These are phyloP conservation scores for Leucocoprinus sp. DNA, from an alignment of 768 basidiomycete species.

Conservation along the genomic window DNA sequence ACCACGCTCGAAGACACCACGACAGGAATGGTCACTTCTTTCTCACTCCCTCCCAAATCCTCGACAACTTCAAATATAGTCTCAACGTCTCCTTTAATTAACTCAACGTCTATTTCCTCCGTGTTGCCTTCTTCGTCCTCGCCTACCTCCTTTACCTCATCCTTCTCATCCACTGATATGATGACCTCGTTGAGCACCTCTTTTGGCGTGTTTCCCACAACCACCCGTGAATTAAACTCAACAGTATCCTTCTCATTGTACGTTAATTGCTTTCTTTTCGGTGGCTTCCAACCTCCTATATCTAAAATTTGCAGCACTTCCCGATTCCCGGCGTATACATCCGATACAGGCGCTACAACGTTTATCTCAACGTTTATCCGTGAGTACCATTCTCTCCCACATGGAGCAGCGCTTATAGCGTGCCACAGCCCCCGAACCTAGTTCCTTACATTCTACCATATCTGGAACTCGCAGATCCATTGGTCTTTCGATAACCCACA, in stretches of 20 bases:
- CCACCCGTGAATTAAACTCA: neutral
- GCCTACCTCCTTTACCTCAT: neutral
- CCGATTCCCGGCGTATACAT: neutral
- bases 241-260: neutral
- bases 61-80: neutral
- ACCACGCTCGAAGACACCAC: neutral
- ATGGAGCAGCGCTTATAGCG: too few species aligned
- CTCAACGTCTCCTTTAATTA: neutral
- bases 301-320: neutral
- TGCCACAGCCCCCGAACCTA: neutral
- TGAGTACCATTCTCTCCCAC: neutral
- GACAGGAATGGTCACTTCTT: neutral
- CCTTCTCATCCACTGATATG: neutral
- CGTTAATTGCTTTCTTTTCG: neutral
- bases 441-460: constrained; percentile 13
- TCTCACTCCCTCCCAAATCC: neutral
- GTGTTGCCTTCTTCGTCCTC: neutral
- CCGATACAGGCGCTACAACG: neutral
- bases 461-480: constrained; percentile 16
- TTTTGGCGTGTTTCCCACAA: neutral
- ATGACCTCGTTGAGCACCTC: constrained; percentile 1
- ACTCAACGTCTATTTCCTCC: neutral
- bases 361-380: neutral
- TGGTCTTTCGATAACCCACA: constrained; percentile 15
- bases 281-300: neutral